Evolutionary conservation across 768 basidiomycete species (phyloP).

Genomic region (Asterophora parasitica): DNA sequence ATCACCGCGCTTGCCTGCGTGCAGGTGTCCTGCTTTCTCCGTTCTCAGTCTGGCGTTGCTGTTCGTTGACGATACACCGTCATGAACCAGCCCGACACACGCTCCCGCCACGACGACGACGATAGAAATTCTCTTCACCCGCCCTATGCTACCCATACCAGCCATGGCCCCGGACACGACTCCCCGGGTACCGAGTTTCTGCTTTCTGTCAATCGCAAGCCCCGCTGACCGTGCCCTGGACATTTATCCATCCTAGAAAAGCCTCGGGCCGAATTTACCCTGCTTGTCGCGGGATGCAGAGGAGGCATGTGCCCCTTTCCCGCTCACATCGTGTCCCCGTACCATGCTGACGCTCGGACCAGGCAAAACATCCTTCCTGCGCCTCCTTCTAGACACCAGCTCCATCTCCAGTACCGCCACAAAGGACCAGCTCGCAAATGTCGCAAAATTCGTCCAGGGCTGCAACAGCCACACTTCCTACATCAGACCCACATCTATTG

Average conservation of each 20-base stretch:
- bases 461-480: constrained; percentile 67
- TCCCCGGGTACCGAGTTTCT: constrained; percentile 31
- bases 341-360: constrained; percentile 32
- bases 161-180: constrained; percentile 23
- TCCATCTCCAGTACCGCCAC: constrained; percentile 55
- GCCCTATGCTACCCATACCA: constrained; percentile 18
- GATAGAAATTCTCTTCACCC: constrained; percentile 22
- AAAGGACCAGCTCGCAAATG: constrained; percentile 73
- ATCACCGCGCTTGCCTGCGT: constrained; percentile 65
- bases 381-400: constrained; percentile 80
- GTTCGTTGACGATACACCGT: constrained; percentile 34
- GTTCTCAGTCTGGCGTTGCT: constrained; percentile 35
- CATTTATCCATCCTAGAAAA: constrained; percentile 24
- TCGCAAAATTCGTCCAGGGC: constrained; percentile 80
- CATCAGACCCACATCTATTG: constrained; percentile 66
- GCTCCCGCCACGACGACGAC: constrained; percentile 40
- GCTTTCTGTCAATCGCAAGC: constrained; percentile 9
- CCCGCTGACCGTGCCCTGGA: constrained; percentile 16
- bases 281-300: constrained; percentile 79
- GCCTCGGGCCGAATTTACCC: constrained; percentile 44
- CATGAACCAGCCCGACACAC: constrained; percentile 59
- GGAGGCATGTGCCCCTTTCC: constrained; percentile 43
- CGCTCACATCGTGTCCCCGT: constrained; percentile 11
- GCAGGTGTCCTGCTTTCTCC: constrained; percentile 56
- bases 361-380: constrained; percentile 85